Evolutionary conservation across 345 rosid species (phyloP).

Genomic region (Clausena lansium): DNA sequence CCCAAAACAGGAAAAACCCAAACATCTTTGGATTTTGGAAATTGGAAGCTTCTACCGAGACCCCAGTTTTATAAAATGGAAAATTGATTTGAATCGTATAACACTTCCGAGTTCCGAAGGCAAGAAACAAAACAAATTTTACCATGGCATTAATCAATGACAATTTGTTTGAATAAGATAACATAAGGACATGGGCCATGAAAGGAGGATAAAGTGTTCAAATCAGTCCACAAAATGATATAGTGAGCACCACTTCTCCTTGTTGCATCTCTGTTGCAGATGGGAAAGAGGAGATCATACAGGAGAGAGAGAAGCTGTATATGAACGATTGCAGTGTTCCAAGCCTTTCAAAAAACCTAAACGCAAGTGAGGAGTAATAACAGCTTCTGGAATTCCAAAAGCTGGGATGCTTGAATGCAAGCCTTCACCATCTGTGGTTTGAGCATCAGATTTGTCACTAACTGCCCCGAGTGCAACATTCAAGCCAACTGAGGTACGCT

Average conservation of each 20-base stretch:
- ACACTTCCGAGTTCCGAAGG: not conserved
- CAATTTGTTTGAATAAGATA: not conserved
- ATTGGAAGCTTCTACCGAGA: no score
- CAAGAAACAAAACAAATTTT: not conserved
- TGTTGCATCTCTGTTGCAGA: not conserved
- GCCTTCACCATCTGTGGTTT: conserved; percentile 25
- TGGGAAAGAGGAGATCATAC: conserved; percentile 27
- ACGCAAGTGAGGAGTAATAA: conserved; percentile 43
- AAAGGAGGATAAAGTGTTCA: not conserved
- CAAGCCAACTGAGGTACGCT: conserved; percentile 63
- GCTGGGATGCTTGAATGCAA: conserved; percentile 17
- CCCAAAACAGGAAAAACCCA: conserved; percentile 8
- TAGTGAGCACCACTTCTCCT: not conserved
- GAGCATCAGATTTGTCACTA: conserved; percentile 28
- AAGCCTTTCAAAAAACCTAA: conserved; percentile 66
- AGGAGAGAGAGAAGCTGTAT: conserved; percentile 57
- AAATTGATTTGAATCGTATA: not conserved
- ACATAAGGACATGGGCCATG: not conserved
- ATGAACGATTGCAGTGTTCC: conserved; percentile 58
- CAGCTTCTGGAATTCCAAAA: conserved; percentile 50
- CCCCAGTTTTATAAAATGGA: no score
- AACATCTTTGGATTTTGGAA: no score
- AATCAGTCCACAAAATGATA: not conserved
- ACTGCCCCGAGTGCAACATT: conserved; percentile 56
- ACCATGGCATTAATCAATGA: not conserved